These are phyloP conservation scores for Gossypium anomalum DNA, from an alignment of 345 rosid genomes.

Conservation along the genomic window DNA sequence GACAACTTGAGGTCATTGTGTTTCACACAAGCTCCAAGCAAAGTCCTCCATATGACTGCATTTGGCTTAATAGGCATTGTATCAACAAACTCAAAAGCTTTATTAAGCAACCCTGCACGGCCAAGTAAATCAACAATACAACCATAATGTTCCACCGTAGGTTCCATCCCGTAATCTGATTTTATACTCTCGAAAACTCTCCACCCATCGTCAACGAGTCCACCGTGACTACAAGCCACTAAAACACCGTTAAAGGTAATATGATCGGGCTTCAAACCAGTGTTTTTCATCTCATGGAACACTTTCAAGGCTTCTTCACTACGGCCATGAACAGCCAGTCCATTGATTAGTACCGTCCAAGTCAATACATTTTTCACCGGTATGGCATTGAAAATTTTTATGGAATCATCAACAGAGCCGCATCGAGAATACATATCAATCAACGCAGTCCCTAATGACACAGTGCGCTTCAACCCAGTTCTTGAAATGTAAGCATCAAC, in stretches of 20 bases:
- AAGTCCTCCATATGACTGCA: constrained; percentile 45
- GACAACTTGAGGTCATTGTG: constrained; percentile 37
- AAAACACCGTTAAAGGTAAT: constrained; percentile 38
- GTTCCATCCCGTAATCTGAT: constrained; percentile 32
- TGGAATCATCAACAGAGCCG: constrained; percentile 38
- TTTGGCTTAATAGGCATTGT: constrained; percentile 39
- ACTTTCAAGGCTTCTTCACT: constrained; percentile 28
- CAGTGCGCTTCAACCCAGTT: constrained; percentile 24
- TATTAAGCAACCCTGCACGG: constrained; percentile 33
- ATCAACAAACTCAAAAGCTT: constrained; percentile 43
- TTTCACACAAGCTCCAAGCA: constrained; percentile 52
- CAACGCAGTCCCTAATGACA: constrained; percentile 40
- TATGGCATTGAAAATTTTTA: constrained; percentile 39
- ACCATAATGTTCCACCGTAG: constrained; percentile 44
- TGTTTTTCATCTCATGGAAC: constrained; percentile 34
- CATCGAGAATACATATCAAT: constrained; percentile 56
- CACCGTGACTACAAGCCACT: constrained; percentile 46
- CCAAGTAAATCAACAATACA: constrained; percentile 57
- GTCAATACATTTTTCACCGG: constrained; percentile 34
- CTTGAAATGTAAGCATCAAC: constrained; percentile 28
- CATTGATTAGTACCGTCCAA: constrained; percentile 45
- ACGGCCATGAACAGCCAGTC: constrained; percentile 48
- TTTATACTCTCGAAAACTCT: constrained; percentile 38
- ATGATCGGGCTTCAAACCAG: constrained; percentile 36
- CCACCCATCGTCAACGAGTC: constrained; percentile 45